phyloP scores from a whole-genome alignment of 306 rosid genomes.

The Lupinus albus region DNA sequence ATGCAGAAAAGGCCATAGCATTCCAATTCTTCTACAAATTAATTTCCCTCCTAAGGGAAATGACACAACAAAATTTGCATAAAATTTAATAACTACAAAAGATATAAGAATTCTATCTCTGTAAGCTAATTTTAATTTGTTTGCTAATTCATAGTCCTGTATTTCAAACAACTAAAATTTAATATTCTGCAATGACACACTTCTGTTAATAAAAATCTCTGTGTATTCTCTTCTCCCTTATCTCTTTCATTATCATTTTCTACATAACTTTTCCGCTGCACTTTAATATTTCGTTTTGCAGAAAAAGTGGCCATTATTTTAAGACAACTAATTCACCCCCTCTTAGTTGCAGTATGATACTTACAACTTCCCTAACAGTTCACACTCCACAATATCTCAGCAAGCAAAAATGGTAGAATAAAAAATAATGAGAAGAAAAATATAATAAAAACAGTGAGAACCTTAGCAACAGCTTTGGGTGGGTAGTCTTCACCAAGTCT shows the following conservation, averaged over 20 bases:
- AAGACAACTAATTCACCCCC: too few species aligned
- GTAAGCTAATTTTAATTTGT: constrained; percentile 16
- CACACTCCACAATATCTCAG: constrained; percentile 12
- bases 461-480: constrained; percentile 90
- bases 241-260: too few species aligned
- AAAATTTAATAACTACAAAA: neutral
- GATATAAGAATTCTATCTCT: constrained; percentile 21
- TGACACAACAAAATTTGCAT: constrained; percentile 5
- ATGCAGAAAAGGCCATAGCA: constrained; percentile 2
- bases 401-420: constrained; percentile 19
- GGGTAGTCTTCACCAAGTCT: constrained; percentile 82
- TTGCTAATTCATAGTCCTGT: constrained; percentile 19
- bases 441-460: constrained; percentile 36
- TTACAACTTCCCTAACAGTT: constrained; percentile 16
- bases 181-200: neutral
- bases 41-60: constrained; percentile 2
- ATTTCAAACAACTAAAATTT: neutral
- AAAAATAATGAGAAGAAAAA: constrained; percentile 1
- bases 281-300: too few species aligned
- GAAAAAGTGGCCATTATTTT: too few species aligned
- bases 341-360: too few species aligned
- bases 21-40: constrained; percentile 29
- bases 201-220: too few species aligned
- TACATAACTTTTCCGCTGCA: too few species aligned
- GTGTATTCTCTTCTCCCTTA: too few species aligned